Conservation (phyloP, 73 alveolate species). For the Stentor coeruleus region DNA sequence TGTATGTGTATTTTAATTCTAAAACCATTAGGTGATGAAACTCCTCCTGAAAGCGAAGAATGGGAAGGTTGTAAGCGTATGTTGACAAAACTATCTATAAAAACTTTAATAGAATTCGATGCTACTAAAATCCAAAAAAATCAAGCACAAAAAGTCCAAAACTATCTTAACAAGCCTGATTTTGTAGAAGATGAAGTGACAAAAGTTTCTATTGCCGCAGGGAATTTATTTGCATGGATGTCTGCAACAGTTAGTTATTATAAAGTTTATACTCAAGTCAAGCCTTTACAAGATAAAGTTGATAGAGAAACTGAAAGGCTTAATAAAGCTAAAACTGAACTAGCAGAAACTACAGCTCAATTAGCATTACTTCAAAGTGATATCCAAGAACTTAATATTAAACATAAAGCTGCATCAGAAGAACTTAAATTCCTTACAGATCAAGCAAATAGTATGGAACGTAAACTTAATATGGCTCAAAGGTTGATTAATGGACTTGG, state of each 20-base stretch:
- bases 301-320: slow-evolving; percentile 56
- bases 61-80: slow-evolving; percentile 72
- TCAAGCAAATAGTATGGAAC: slow-evolving; percentile 81
- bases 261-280: slow-evolving; percentile 37
- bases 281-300: slow-evolving; percentile 54
- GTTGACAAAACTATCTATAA: slow-evolving; percentile 50
- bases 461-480: slow-evolving; percentile 93
- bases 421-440: slow-evolving; percentile 62
- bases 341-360: slow-evolving; percentile 56
- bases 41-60: slow-evolving; percentile 57
- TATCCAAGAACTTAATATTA: slow-evolving; percentile 60
- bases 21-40: slow-evolving; percentile 55
- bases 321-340: slow-evolving; percentile 56
- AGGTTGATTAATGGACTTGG: slow-evolving; percentile 93
- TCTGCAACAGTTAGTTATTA: slow-evolving; percentile 51
- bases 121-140: slow-evolving; percentile 33
- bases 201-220: slow-evolving; percentile 69
- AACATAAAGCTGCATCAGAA: slow-evolving; percentile 52
- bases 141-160: slow-evolving; percentile 34
- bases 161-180: slow-evolving; percentile 20
- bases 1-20: slow-evolving; percentile 51
- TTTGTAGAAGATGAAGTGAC: slow-evolving; percentile 34
- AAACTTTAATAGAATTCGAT: slow-evolving; percentile 31
- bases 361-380: slow-evolving; percentile 59
- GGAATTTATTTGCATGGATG: slow-evolving; percentile 74